These are phyloP conservation scores for Lantana camara DNA, from an alignment of 257 asterid genomes.

Conservation along the genomic window DNA sequence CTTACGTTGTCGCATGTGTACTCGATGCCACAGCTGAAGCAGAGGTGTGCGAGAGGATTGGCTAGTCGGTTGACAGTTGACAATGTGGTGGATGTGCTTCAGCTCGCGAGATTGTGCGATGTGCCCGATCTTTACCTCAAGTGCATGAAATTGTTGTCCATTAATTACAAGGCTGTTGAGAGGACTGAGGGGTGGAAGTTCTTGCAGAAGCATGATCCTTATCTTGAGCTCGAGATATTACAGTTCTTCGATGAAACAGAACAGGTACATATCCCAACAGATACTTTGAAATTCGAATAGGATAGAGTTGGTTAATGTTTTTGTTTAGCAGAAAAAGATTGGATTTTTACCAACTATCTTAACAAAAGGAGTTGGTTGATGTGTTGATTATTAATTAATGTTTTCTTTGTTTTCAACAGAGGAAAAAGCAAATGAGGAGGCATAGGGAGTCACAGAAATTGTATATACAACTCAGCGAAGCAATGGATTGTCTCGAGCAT, in stretches of 20 bases:
- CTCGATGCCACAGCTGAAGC: conserved; percentile 79
- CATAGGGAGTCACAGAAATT: conserved; percentile 52
- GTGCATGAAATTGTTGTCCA: conserved; percentile 62
- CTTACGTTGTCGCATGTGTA: conserved; percentile 85
- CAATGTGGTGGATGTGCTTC: conserved; percentile 83
- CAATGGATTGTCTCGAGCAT: conserved; percentile 89
- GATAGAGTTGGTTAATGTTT: no score
- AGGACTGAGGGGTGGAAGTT: conserved; percentile 89
- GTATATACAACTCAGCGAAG: conserved; percentile 78
- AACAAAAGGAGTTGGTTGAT: no score
- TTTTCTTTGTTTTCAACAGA: conserved; percentile 36
- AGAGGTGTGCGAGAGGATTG: conserved; percentile 63
- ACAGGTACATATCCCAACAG: conserved; percentile 43
- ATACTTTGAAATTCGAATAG: no score
- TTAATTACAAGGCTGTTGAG: conserved; percentile 63
- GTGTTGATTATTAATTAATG: no score
- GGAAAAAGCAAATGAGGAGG: conserved; percentile 68
- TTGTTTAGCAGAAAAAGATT: no score
- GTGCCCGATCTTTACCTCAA: conserved; percentile 83
- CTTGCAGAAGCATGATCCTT: conserved; percentile 72
- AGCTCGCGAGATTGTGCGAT: conserved; percentile 84
- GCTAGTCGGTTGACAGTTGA: conserved; percentile 44
- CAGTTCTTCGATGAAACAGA: conserved; percentile 85
- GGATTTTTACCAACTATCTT: conserved; percentile 6
- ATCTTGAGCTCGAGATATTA: conserved; percentile 82